These are phyloP conservation scores for Mucor racemosus DNA, from an alignment of 371 early-diverging fungal species.

Conservation along the genomic window DNA sequence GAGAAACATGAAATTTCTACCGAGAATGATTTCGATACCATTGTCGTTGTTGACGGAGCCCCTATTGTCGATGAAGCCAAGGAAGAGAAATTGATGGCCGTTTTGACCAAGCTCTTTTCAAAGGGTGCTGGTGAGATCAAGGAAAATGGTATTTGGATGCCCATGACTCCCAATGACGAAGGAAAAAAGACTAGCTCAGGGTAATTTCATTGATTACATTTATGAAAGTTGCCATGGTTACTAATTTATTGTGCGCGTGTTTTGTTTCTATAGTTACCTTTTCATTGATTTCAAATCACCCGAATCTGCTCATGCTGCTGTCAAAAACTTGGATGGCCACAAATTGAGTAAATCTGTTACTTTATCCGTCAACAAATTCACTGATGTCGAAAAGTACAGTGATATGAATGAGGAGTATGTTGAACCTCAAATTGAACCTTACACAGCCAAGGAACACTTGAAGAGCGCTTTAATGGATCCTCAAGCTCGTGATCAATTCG, in stretches of 20 bases:
- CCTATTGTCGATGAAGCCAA: slow-evolving; percentile 90
- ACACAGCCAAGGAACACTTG: slow-evolving; percentile 85
- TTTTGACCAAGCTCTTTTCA: slow-evolving; percentile 81
- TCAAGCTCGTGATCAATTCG: slow-evolving; percentile 91
- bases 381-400: slow-evolving; percentile 87
- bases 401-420: slow-evolving; percentile 78
- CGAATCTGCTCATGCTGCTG: slow-evolving; percentile 82
- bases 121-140: slow-evolving; percentile 80
- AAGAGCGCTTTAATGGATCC: slow-evolving; percentile 90
- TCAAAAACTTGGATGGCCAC: slow-evolving; percentile 80
- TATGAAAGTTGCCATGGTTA: not conserved
- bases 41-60: slow-evolving; percentile 91
- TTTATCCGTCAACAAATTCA: slow-evolving; percentile 85
- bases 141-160: slow-evolving; percentile 88
- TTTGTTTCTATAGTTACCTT: slow-evolving; percentile 67
- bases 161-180: slow-evolving; percentile 72
- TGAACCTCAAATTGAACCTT: slow-evolving; percentile 71
- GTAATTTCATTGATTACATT: slow-evolving; percentile 37
- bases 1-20: slow-evolving; percentile 69
- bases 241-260: not conserved
- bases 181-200: slow-evolving; percentile 84
- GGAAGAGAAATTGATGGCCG: slow-evolving; percentile 80
- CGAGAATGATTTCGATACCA: slow-evolving; percentile 80
- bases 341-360: slow-evolving; percentile 85
- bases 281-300: slow-evolving; percentile 93